Conservation (phyloP, 495 filamentous ascomycete species). For the Pyronema omphalodes region DNA sequence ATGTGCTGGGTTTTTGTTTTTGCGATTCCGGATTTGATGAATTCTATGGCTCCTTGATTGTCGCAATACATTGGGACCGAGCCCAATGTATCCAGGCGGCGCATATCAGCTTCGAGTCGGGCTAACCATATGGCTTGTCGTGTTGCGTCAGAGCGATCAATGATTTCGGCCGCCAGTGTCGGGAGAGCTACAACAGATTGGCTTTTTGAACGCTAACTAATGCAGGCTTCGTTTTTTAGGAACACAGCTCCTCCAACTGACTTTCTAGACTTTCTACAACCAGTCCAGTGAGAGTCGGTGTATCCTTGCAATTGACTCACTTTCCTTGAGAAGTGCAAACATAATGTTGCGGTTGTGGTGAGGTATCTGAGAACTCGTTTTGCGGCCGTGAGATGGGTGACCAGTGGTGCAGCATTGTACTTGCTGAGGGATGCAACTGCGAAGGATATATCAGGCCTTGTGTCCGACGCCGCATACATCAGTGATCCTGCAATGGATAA, state of each 20-base stretch:
- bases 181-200: too few species aligned
- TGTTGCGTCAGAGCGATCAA: too few species aligned
- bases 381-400: neutral
- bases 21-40: too few species aligned
- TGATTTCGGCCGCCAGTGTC: too few species aligned
- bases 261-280: neutral
- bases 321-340: neutral
- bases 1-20: too few species aligned
- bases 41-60: too few species aligned
- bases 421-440: neutral
- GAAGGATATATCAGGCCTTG: neutral
- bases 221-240: too few species aligned
- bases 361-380: neutral
- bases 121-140: too few species aligned
- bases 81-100: too few species aligned
- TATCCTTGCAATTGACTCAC: conserved; percentile 1
- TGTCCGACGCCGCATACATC: neutral
- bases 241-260: neutral
- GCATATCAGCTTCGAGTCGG: too few species aligned
- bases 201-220: too few species aligned
- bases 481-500: neutral
- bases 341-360: neutral
- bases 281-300: conserved; percentile 6
- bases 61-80: too few species aligned
- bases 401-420: neutral